A percentile compares a stretch with the other conserved stretches of the same genome.
Evolutionary conservation across 805 yeast genomes (phyloP).

Genomic region (Suhomyces prunicola): DNA sequence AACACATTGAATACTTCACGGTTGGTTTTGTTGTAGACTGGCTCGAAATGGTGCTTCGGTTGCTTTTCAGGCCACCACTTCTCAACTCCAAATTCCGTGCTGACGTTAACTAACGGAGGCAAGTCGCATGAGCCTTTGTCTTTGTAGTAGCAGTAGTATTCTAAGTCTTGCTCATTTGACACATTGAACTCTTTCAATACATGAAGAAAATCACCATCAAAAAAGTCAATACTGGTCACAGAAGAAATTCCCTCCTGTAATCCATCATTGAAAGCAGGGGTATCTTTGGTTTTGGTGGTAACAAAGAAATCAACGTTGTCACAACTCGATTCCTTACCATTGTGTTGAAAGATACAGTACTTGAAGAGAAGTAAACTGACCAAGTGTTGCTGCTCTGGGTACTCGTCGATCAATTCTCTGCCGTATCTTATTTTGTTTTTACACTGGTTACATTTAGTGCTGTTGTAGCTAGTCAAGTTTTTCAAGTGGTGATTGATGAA

Average conservation of each 20-base stretch:
- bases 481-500: slow-evolving; percentile 26
- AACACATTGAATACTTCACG: slow-evolving; percentile 52
- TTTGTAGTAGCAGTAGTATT: slow-evolving; percentile 55
- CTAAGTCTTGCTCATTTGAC: slow-evolving; percentile 35
- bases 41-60: slow-evolving; percentile 22
- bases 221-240: slow-evolving; percentile 30
- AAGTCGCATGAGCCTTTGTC: slow-evolving; percentile 42
- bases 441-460: slow-evolving; percentile 34
- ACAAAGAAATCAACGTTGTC: slow-evolving; percentile 37
- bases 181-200: slow-evolving; percentile 34
- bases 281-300: slow-evolving; percentile 24
- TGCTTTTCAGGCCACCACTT: slow-evolving; percentile 38
- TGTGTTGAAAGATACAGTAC: slow-evolving; percentile 29
- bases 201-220: slow-evolving; percentile 38
- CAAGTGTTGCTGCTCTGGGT: slow-evolving; percentile 35
- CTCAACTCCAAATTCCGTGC: slow-evolving; percentile 30
- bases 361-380: slow-evolving; percentile 34
- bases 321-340: slow-evolving; percentile 29
- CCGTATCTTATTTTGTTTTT: slow-evolving; percentile 34
- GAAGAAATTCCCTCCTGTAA: slow-evolving; percentile 23
- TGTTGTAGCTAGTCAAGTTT: slow-evolving; percentile 27
- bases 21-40: slow-evolving; percentile 21
- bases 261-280: slow-evolving; percentile 5
- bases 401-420: slow-evolving; percentile 19
- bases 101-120: slow-evolving; percentile 52